These are phyloP conservation scores for Microsporum ferrugineum DNA, from an alignment of 2,329 filamentous ascomycete species.

Conservation along the genomic window DNA sequence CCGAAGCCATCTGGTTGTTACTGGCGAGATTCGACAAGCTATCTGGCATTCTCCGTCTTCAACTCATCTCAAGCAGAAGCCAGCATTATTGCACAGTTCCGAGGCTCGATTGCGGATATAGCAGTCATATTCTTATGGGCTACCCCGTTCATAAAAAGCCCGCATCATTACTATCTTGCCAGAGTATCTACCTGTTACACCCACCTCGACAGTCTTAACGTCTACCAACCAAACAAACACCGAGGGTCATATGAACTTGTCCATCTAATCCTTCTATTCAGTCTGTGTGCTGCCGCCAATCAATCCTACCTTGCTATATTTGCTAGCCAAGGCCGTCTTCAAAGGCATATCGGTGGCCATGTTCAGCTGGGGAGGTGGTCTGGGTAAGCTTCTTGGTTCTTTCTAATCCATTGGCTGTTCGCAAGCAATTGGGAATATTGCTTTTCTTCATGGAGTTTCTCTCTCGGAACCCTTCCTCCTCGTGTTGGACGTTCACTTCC, in stretches of 20 bases:
- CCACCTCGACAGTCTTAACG: not conserved
- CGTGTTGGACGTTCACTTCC: not conserved
- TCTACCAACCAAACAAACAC: not conserved
- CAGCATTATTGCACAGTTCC: not conserved
- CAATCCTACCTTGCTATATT: not conserved
- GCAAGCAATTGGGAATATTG: not conserved
- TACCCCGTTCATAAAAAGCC: not conserved
- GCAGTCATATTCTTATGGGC: not conserved
- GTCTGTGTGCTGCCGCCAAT: not conserved
- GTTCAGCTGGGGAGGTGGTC: constrained; percentile 15
- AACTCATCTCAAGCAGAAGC: not conserved
- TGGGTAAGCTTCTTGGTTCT: constrained; percentile 11
- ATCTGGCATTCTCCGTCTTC: not conserved
- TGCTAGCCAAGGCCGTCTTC: not conserved
- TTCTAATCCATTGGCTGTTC: not conserved
- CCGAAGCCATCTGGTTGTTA: not conserved
- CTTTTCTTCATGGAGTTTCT: not conserved
- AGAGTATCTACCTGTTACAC: not conserved
- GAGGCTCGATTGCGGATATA: not conserved
- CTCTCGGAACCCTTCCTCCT: not conserved
- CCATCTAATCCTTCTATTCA: not conserved
- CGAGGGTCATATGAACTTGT: not conserved
- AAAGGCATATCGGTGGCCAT: constrained; percentile 5
- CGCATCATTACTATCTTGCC: not conserved
- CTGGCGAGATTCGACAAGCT: not conserved